These are phyloP conservation scores for Monilinia vaccinii-corymbosi DNA, from an alignment of 2,329 filamentous ascomycete species.

Conservation along the genomic window DNA sequence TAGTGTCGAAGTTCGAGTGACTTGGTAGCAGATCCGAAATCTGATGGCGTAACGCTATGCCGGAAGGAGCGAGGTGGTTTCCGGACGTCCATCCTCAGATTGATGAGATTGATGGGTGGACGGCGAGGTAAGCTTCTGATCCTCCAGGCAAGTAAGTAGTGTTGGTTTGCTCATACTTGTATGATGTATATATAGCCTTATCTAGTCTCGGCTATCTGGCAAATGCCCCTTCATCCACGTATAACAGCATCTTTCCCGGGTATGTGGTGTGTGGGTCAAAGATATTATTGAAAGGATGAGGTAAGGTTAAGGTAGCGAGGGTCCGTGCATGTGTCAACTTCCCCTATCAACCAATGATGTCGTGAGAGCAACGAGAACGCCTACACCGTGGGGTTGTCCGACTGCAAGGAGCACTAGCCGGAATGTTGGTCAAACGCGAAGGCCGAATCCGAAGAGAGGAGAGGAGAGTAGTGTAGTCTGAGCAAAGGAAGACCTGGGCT, in stretches of 20 bases:
- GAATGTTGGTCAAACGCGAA: conserved; percentile 2
- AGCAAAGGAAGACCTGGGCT: background rate
- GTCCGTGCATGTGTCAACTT: background rate
- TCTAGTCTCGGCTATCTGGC: background rate
- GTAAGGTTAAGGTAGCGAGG: background rate
- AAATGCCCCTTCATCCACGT: background rate
- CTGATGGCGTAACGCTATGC: background rate
- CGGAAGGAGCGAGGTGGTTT: background rate
- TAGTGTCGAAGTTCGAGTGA: background rate
- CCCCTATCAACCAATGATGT: background rate
- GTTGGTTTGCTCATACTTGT: too few relatives aligned
- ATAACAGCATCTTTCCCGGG: too few relatives aligned
- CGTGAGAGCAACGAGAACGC: too few relatives aligned
- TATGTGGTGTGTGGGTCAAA: background rate
- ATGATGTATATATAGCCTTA: too few relatives aligned
- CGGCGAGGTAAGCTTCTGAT: background rate
- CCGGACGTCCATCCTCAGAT: conserved; percentile 6
- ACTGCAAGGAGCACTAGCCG: background rate
- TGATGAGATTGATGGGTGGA: background rate
- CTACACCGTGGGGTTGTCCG: conserved; percentile 3
- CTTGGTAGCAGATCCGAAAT: conserved; percentile 1
- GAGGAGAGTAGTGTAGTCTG: background rate
- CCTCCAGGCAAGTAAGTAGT: too few relatives aligned
- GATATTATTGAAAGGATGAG: background rate
- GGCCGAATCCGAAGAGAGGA: conserved; percentile 3